Evolutionary conservation across 2,329 filamentous ascomycete species (phyloP).

Genomic region (Penicillium sp.): DNA sequence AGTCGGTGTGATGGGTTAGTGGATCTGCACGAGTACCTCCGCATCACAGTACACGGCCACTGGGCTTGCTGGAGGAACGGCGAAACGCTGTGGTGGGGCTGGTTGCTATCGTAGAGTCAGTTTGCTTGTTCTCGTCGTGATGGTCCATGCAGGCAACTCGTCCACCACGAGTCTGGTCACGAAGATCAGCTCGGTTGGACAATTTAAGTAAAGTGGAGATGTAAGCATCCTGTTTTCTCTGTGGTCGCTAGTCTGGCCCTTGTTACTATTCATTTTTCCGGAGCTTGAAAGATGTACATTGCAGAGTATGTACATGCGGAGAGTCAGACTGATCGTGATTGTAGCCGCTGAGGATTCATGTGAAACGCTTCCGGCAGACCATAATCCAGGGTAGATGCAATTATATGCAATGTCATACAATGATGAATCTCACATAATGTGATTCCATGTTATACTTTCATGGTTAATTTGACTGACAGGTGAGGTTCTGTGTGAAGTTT

Average conservation of each 20-base stretch:
- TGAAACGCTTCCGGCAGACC: background rate
- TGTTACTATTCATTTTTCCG: background rate
- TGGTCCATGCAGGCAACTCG: background rate
- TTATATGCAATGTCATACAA: background rate
- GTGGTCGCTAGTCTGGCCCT: background rate
- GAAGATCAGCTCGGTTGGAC: background rate
- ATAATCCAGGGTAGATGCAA: background rate
- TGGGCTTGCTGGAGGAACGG: conserved; percentile 3
- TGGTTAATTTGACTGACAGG: background rate
- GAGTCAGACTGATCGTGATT: background rate
- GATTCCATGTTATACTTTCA: background rate
- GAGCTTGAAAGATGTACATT: background rate
- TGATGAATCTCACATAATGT: background rate
- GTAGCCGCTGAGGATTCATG: background rate
- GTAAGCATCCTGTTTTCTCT: background rate
- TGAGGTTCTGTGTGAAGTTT: background rate
- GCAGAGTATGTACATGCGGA: background rate
- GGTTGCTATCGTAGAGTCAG: background rate
- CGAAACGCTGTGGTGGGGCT: conserved; percentile 14
- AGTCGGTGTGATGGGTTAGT: conserved; percentile 31
- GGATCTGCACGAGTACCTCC: conserved; percentile 30
- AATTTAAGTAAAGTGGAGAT: background rate
- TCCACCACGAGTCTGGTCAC: background rate
- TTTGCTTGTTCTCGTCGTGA: background rate
- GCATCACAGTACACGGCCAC: conserved; percentile 13